A percentile compares a stretch with the other conserved stretches of the same genome.
Evolutionary conservation across 1,284 basidiomycete genomes (phyloP).

Genomic region (Heterobasidion irregulare): DNA sequence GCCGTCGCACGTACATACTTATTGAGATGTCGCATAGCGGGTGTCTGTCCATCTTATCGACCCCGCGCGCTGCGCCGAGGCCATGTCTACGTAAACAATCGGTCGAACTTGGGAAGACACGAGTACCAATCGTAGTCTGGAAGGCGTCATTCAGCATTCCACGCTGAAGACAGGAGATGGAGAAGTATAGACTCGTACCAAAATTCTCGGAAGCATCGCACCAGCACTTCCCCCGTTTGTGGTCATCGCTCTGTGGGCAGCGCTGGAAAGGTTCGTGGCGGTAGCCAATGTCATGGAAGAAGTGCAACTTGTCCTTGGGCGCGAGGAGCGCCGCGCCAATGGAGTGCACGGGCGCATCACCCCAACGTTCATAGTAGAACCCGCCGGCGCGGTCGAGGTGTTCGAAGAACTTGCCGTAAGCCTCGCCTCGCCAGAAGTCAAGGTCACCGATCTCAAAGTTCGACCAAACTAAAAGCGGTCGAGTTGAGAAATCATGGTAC

Average conservation of each 20-base stretch:
- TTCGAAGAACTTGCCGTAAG: conserved; percentile 83
- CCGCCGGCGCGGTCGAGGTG: conserved; percentile 80
- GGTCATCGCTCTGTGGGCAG: conserved; percentile 55
- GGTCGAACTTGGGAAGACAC: conserved; percentile 65
- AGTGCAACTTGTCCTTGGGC: conserved; percentile 75
- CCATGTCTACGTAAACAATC: conserved; percentile 33
- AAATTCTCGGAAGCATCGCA: conserved; percentile 57
- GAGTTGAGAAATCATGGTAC: neutral
- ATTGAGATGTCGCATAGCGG: neutral
- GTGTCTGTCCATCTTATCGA: conserved; percentile 24
- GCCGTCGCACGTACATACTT: neutral
- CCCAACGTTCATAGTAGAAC: conserved; percentile 94
- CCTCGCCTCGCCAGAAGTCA: conserved; percentile 77
- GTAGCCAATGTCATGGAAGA: conserved; percentile 63
- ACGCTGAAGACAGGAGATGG: neutral
- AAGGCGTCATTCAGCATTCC: neutral
- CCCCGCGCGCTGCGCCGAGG: conserved; percentile 32
- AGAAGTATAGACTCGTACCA: conserved; percentile 28
- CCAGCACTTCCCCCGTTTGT: conserved; percentile 61
- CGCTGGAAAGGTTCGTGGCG: conserved; percentile 78
- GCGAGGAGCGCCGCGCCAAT: conserved; percentile 82
- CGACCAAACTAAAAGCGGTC: conserved; percentile 61
- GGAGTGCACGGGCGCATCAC: conserved; percentile 87
- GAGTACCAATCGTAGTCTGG: conserved; percentile 77
- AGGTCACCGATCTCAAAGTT: conserved; percentile 88